Conservation (phyloP, 164 flowering plant genomes). For the Buxus sempervirens region DNA sequence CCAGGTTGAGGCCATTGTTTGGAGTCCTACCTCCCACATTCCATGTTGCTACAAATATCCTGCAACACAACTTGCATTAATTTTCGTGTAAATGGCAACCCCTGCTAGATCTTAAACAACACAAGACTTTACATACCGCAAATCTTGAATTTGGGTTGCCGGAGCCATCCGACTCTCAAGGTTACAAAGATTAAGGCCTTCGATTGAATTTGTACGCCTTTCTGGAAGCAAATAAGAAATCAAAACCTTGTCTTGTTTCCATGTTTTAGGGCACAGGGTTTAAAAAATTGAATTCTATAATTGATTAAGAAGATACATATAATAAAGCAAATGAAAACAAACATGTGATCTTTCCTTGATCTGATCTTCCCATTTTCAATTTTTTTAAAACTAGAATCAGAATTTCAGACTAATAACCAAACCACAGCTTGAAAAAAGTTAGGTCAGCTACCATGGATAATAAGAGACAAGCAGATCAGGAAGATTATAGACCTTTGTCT, state of each 20-base stretch:
- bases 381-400: neutral
- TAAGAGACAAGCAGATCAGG: conserved; percentile 13
- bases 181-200: conserved; percentile 55
- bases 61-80: conserved; percentile 19
- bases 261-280: neutral
- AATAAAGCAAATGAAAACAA: neutral
- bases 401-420: conserved; percentile 1
- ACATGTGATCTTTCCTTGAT: neutral
- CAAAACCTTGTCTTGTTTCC: conserved; percentile 11
- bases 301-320: neutral
- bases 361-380: neutral
- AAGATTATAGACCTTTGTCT: conserved; percentile 7
- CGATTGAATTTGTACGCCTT: conserved; percentile 46
- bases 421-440: conserved; percentile 18
- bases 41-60: conserved; percentile 91
- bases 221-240: conserved; percentile 42
- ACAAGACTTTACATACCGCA: conserved; percentile 38
- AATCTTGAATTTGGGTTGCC: conserved; percentile 39
- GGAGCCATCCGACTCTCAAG: conserved; percentile 47
- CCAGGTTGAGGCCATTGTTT: conserved; percentile 56
- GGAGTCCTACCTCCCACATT: conserved; percentile 96
- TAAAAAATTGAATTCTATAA: neutral
- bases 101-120: neutral
- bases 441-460: conserved; percentile 58
- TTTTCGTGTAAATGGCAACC: neutral